Evolutionary conservation across 495 filamentous ascomycete genomes (phyloP).

Genomic region (Podospora comata): DNA sequence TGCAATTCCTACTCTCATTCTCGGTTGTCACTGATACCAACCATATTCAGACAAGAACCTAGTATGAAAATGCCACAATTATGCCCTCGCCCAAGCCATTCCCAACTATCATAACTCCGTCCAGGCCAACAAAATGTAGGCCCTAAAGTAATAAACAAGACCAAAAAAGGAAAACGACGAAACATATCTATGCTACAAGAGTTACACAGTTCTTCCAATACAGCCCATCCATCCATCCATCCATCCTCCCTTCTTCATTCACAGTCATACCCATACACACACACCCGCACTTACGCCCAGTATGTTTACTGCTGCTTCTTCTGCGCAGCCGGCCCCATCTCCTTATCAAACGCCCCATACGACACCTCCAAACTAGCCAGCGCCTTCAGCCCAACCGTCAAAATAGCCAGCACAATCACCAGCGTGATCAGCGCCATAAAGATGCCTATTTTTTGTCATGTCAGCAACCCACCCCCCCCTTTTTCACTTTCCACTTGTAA

Average conservation of each 20-base stretch:
- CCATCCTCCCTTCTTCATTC: too few relatives aligned
- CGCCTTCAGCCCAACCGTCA: conserved; percentile 72
- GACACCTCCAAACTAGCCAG: conserved; percentile 78
- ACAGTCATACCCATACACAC: conserved; percentile 1
- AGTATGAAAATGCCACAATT: neutral
- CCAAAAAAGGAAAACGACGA: conserved; percentile 7
- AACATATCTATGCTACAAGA: conserved; percentile 18
- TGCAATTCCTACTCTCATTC: too few relatives aligned
- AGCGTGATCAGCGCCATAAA: conserved; percentile 71
- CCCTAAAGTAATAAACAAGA: neutral
- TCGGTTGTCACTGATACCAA: too few relatives aligned
- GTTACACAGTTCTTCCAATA: conserved; percentile 3
- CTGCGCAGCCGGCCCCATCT: conserved; percentile 80
- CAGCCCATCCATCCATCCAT: neutral
- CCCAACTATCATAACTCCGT: neutral
- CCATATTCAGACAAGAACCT: too few relatives aligned
- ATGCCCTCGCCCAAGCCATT: neutral
- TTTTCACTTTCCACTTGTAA: neutral
- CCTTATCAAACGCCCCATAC: conserved; percentile 94
- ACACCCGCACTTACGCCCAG: neutral
- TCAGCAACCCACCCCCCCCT: neutral
- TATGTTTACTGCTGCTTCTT: conserved; percentile 63
- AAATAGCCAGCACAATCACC: conserved; percentile 66
- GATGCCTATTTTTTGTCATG: conserved; percentile 41
- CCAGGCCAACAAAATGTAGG: neutral